Evolutionary conservation across 495 filamentous ascomycete genomes (phyloP).

Genomic region (Penicillium bialowiezense): DNA sequence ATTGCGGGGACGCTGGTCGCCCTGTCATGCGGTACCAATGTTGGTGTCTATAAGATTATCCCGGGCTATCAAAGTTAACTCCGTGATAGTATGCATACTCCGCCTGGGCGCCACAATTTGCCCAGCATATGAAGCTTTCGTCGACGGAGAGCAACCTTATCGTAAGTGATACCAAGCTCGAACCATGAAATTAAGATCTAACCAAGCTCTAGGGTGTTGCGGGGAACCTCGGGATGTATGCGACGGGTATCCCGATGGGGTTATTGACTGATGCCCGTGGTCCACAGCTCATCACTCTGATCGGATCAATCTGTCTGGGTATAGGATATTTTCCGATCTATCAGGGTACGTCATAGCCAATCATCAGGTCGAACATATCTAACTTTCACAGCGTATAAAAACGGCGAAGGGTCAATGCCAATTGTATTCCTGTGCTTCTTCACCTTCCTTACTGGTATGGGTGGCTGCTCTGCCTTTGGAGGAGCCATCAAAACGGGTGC

Average conservation of each 20-base stretch:
- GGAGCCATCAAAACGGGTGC: conserved; percentile 76
- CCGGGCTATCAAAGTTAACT: conserved; percentile 8
- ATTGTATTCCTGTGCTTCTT: conserved; percentile 75
- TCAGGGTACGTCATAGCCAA: conserved; percentile 40
- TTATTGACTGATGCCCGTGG: conserved; percentile 83
- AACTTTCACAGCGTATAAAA: conserved; percentile 41
- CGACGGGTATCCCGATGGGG: conserved; percentile 83
- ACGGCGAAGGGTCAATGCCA: conserved; percentile 56
- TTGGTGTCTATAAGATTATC: conserved; percentile 27
- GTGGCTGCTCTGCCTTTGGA: conserved; percentile 82
- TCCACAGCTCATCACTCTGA: conserved; percentile 69
- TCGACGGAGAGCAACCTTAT: conserved; percentile 91
- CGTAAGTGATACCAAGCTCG: conserved; percentile 46
- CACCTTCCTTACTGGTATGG: conserved; percentile 78
- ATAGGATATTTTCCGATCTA: conserved; percentile 81
- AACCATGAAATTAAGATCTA: conserved; percentile 4
- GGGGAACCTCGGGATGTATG: conserved; percentile 97
- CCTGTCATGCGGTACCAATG: conserved; percentile 90
- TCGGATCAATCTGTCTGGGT: conserved; percentile 68
- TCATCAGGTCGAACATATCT: neutral
- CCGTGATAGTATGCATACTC: conserved; percentile 88
- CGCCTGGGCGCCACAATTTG: conserved; percentile 96
- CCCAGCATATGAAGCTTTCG: conserved; percentile 76
- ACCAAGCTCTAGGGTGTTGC: conserved; percentile 59
- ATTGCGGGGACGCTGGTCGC: conserved; percentile 83